phyloP scores from a whole-genome alignment of 805 yeast species.

The Teunomyces cretensis region DNA sequence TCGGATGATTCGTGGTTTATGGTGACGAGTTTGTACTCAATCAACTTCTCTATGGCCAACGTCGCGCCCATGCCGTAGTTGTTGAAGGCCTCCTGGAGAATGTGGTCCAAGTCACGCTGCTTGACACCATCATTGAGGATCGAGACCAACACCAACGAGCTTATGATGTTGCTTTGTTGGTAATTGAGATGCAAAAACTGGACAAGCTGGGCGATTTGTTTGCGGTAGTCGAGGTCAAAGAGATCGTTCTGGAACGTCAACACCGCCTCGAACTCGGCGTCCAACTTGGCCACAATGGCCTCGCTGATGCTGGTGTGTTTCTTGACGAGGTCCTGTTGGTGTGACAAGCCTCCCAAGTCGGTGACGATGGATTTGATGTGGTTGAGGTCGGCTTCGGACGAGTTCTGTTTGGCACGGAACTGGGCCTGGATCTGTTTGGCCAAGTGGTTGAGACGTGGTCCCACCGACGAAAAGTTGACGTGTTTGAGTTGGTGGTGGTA shows the following conservation, averaged over 20 bases:
- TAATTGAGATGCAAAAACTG: constrained; percentile 44
- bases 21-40: constrained; percentile 48
- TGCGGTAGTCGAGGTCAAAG: constrained; percentile 42
- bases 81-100: constrained; percentile 57
- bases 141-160: constrained; percentile 58
- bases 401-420: constrained; percentile 53
- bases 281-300: constrained; percentile 50
- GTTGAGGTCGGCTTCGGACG: constrained; percentile 17
- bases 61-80: constrained; percentile 63
- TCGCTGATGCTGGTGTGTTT: constrained; percentile 78
- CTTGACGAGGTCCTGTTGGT: constrained; percentile 64
- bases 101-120: constrained; percentile 55
- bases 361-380: constrained; percentile 68
- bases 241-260: constrained; percentile 71
- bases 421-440: constrained; percentile 72
- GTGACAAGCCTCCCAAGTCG: constrained; percentile 64
- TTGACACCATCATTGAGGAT: constrained; percentile 67
- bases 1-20: constrained; percentile 15
- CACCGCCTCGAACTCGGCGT: constrained; percentile 42
- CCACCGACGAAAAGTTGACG: constrained; percentile 77
- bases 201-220: constrained; percentile 23
- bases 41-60: constrained; percentile 47
- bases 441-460: constrained; percentile 62
- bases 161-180: constrained; percentile 43
- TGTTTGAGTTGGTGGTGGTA: constrained; percentile 50